Base-by-base conservation (phyloP, 139 green algal species). In the Nannochloris sp. region DNA sequence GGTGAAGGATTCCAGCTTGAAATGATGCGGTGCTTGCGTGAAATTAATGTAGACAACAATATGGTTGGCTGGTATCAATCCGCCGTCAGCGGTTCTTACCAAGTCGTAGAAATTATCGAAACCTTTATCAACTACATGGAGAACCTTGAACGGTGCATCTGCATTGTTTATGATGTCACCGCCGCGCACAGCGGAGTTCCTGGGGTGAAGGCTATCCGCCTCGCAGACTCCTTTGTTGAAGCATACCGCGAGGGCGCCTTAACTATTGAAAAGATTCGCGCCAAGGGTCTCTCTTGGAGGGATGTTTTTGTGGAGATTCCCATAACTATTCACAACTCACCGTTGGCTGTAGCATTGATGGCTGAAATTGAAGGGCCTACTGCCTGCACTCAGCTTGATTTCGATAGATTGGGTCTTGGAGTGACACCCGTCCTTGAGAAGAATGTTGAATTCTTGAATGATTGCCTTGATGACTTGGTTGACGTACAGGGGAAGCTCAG, bases 21-120 rank as follows among this genome's bases (percentile, higher is more conserved):
- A 33, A 98, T 99, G 89, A 96, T 99, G 89, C 84, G 90, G 15
- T 97, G 91, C 75, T 69, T 99, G 62, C 75, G 95, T 5, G 94
- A 99, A 63, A 85, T 97, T 45, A 98, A 98, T 64, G 89, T 95
- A 2, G 95, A 99, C 73, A 97, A 96, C 81, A 99, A 99, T 88
- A 97, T 87, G n/a, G 90, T 99, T 0, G 95, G 94, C 32, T 99
- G 94, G 94, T 94, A 67, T 54, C 54, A 65, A 55, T 54, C 34
- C 9, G 85, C 84, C 23, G 80, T 78, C 36, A 71, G 88, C 51
- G 87, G 87, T 8, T 85, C 80, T 25, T 95, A 73, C 68, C 85
- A 97, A 57, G 96, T 91, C 19, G 64, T 93, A 46, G 95, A 99
- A 69, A 82, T 99, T 19, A 93, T 99, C 61, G 89, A 97, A 65